These are phyloP conservation scores for Aspergillus sp. DNA, from an alignment of 2,329 filamentous ascomycete species.

Conservation along the genomic window DNA sequence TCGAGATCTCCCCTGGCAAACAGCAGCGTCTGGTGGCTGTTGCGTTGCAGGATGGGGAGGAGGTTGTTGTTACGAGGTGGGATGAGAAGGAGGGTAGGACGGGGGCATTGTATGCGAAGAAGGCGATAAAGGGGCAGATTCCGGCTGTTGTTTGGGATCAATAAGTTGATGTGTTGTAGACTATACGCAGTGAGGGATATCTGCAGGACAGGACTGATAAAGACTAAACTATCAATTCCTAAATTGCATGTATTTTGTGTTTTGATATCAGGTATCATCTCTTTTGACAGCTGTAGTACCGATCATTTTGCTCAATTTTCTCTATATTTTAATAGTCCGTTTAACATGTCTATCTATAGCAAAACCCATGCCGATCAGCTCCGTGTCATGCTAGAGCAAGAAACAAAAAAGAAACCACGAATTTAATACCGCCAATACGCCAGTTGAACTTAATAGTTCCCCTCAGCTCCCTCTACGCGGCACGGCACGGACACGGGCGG, in stretches of 20 bases:
- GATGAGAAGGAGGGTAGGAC: conserved; percentile 53
- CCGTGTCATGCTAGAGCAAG: not conserved
- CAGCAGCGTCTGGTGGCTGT: conserved; percentile 57
- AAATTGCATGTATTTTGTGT: not conserved
- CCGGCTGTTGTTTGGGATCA: conserved; percentile 8
- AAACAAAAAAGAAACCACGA: not conserved
- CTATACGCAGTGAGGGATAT: too few relatives aligned
- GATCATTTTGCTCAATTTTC: not conserved
- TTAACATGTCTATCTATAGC: not conserved
- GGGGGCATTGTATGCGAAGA: conserved; percentile 22
- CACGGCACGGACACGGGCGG: not conserved
- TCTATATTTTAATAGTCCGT: not conserved
- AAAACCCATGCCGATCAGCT: not conserved
- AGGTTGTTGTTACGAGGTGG: conserved; percentile 53
- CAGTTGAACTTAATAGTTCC: not conserved
- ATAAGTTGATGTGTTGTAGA: too few relatives aligned
- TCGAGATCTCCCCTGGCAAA: conserved; percentile 49
- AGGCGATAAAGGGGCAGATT: conserved; percentile 8
- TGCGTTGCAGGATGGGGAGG: conserved; percentile 52
- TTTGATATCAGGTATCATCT: not conserved
- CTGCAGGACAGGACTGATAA: not conserved
- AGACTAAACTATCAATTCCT: not conserved
- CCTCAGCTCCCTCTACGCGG: not conserved
- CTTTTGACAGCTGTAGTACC: too few relatives aligned
- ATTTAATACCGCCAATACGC: not conserved